These are phyloP conservation scores for Rhododendron molle DNA, from an alignment of 148 eudicot species.

Conservation along the genomic window DNA sequence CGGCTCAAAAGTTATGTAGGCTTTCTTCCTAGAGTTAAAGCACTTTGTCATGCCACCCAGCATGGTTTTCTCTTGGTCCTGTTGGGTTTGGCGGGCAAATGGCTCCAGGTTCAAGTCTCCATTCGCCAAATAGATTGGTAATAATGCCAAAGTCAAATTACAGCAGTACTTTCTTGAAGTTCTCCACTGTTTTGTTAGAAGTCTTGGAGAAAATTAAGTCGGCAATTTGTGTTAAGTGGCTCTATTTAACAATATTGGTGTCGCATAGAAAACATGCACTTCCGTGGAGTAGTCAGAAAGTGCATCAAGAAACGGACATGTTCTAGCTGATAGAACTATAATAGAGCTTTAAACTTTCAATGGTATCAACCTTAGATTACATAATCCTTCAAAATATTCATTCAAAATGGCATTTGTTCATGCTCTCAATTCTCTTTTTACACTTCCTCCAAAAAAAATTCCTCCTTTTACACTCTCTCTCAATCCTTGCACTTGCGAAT, in stretches of 20 bases:
- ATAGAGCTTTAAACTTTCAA: neutral
- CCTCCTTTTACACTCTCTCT: too few species aligned
- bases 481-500: too few species aligned
- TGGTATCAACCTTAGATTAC: neutral
- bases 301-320: neutral
- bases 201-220: neutral
- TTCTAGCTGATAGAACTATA: neutral
- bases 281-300: neutral
- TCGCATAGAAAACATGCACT: neutral
- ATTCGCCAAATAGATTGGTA: neutral
- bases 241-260: neutral
- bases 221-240: neutral
- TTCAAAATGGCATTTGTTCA: too few species aligned
- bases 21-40: neutral
- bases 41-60: neutral
- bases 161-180: neutral
- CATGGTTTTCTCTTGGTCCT: neutral
- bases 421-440: too few species aligned
- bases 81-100: neutral
- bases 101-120: neutral
- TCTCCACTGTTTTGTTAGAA: neutral
- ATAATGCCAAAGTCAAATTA: neutral
- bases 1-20: neutral
- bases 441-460: too few species aligned
- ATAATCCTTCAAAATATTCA: too few species aligned